These are phyloP conservation scores for Cordyceps javanica DNA, from an alignment of 2,329 filamentous ascomycete genomes.

Conservation along the genomic window DNA sequence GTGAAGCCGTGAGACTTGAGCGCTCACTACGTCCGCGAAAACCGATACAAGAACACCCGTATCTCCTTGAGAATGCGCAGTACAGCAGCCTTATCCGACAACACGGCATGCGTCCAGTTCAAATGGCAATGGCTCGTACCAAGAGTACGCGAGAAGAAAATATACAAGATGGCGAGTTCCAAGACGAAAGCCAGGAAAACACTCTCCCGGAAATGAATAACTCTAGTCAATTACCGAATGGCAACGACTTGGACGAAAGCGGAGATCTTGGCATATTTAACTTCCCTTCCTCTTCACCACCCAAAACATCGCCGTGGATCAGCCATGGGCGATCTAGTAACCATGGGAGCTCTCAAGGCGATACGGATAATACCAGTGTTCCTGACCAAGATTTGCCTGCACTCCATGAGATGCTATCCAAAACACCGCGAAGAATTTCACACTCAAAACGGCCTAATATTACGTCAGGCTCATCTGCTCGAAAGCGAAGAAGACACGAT, in stretches of 20 bases:
- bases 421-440: conserved; percentile 12
- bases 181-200: conserved; percentile 44
- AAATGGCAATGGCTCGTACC: conserved; percentile 29
- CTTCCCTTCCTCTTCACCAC: conserved; percentile 24
- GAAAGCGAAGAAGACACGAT: conserved; percentile 26
- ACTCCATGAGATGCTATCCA: conserved; percentile 28
- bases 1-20: conserved; percentile 29
- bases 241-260: conserved; percentile 14
- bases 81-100: conserved; percentile 48
- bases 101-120: conserved; percentile 48
- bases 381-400: conserved; percentile 32
- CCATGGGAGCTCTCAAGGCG: conserved; percentile 26
- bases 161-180: conserved; percentile 44
- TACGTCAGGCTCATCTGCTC: conserved; percentile 21
- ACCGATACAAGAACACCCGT: conserved; percentile 56
- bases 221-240: conserved; percentile 28
- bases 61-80: conserved; percentile 48
- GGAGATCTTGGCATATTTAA: conserved; percentile 16
- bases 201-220: conserved; percentile 24
- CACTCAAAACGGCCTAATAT: conserved; percentile 20
- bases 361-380: conserved; percentile 33
- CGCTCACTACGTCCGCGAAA: conserved; percentile 53
- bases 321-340: conserved; percentile 25
- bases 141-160: conserved; percentile 32
- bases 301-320: conserved; percentile 22